Conservation (phyloP, 352 stramenopile species). For the Globisporangium radiosum region DNA sequence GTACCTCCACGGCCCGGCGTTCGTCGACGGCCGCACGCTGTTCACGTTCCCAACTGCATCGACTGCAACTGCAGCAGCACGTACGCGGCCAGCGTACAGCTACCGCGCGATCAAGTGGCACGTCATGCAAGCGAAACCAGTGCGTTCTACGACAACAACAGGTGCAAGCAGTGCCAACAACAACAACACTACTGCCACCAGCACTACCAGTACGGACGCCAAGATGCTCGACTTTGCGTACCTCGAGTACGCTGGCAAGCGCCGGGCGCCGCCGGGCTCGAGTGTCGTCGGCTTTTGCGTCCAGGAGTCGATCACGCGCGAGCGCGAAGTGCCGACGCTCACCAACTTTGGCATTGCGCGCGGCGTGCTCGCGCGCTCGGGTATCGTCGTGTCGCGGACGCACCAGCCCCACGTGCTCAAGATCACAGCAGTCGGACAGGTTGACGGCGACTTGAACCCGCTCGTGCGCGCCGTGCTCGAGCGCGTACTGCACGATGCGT, state of each 20-base stretch:
- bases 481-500: conserved; percentile 59
- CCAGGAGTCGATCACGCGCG: conserved; percentile 57
- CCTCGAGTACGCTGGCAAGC: conserved; percentile 69
- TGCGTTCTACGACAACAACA: too few relatives aligned
- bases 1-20: conserved; percentile 41
- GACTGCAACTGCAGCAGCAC: conserved; percentile 14
- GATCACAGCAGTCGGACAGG: conserved; percentile 63
- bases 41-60: conserved; percentile 61
- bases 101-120: conserved; percentile 69
- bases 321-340: conserved; percentile 59
- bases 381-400: conserved; percentile 74
- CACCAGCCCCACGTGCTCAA: conserved; percentile 65
- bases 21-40: conserved; percentile 61
- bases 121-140: conserved; percentile 16
- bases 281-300: conserved; percentile 73
- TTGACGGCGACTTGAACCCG: conserved; percentile 42
- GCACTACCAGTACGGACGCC: conserved; percentile 14
- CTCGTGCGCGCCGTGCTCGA: conserved; percentile 34
- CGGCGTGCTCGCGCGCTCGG: conserved; percentile 48
- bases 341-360: conserved; percentile 57
- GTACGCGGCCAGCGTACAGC: conserved; percentile 28
- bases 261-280: conserved; percentile 23
- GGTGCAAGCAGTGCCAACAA: conserved; percentile 4
- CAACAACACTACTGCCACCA: not conserved
- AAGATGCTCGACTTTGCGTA: conserved; percentile 54